Evolutionary conservation across 164 flowering plant species (phyloP), one percentile per base, ranked within the genome.

Genomic region (Warburgia ugandensis): DNA sequence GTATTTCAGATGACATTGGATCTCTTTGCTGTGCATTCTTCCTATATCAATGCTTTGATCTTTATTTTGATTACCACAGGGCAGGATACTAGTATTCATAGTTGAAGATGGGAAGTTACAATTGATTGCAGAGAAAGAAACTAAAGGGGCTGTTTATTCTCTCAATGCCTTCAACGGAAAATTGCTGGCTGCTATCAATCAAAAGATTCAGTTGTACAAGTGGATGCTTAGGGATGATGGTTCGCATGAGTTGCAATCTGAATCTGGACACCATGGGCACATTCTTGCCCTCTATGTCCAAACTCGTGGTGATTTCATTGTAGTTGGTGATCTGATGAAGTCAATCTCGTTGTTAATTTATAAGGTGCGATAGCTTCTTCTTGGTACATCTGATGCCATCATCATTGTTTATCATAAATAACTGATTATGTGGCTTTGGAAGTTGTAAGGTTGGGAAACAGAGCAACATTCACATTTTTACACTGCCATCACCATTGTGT

Each of bases 171-270:
- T 92, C 63, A 92, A 88, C 62, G 97, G 99, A 26, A 92, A 88
- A 70, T 70, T 92, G 37, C 82, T 92, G 42, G 99, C 96, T 62
- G 96, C 89, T 6, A 88, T 92, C 46, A 92, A 88, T 71, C 97
- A 92, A 62, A 92, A 92, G 67, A 92, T 92, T 61, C 99, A 92
- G 52, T 58, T 92, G 56, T 92, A 86, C 69, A 92, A 88, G 67
- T 92, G 98, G 98, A 75, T 74, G 88, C 83, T 80, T 16, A 78
- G 98, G 17, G 98, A 92, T 64, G 98, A 88, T 67, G 98, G 98
- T 46, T 72, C 86, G 0, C 90, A 74, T 28, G 96, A 92, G 62
- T 60, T 92, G 70, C 98, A 88, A 49, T 76, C 89, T 50, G 99
- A 92, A 65, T 86, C 87, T 68, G 97, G 95, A 48, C 95, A 88